These are phyloP conservation scores for Cordyceps cicadae DNA, from an alignment of 2,329 filamentous ascomycete species.

Conservation along the genomic window DNA sequence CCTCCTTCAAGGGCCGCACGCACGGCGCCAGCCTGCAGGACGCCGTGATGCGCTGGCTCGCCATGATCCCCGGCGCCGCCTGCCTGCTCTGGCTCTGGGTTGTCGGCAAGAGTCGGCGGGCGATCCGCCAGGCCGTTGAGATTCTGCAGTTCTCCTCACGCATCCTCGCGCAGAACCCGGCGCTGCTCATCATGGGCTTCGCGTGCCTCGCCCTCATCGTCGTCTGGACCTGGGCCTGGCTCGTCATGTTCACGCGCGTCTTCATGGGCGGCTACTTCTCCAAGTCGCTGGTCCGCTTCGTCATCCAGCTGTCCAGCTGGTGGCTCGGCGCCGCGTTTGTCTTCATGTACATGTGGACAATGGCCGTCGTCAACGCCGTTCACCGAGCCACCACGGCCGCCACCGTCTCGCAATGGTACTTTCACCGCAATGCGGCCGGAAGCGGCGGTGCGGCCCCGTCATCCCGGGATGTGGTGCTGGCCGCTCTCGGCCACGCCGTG, in stretches of 20 bases:
- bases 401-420: constrained; percentile 98
- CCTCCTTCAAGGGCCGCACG: constrained; percentile 72
- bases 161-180: constrained; percentile 77
- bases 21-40: constrained; percentile 79
- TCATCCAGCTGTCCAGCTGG: constrained; percentile 85
- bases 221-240: constrained; percentile 90
- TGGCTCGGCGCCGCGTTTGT: constrained; percentile 91
- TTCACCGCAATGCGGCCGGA: constrained; percentile 66
- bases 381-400: constrained; percentile 89
- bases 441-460: constrained; percentile 57
- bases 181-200: constrained; percentile 76
- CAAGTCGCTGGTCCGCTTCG: constrained; percentile 53
- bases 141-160: constrained; percentile 89
- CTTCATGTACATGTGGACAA: constrained; percentile 90
- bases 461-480: constrained; percentile 71
- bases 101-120: constrained; percentile 69
- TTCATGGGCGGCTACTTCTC: constrained; percentile 88
- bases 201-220: constrained; percentile 67
- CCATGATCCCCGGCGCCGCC: constrained; percentile 65
- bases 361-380: constrained; percentile 77
- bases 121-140: constrained; percentile 72
- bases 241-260: constrained; percentile 90
- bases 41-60: constrained; percentile 77
- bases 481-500: constrained; percentile 71
- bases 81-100: constrained; percentile 77